Conservation (phyloP, 139 green algal species). For the Chlamydomonas sp. region DNA sequence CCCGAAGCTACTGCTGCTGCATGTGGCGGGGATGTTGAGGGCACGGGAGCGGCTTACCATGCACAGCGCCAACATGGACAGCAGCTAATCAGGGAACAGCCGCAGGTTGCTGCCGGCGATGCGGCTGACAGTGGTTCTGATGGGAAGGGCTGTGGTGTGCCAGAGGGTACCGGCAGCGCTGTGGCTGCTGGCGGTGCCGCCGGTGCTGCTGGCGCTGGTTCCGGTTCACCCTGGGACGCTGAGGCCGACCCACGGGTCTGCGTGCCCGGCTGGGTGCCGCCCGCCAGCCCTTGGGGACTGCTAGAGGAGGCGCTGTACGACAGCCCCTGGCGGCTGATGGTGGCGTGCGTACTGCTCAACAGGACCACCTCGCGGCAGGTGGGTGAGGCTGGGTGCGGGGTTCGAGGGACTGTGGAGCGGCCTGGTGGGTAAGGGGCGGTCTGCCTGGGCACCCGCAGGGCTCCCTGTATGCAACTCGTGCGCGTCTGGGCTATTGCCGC, state of each 20-base stretch:
- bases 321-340: constrained; percentile 93
- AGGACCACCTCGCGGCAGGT: constrained; percentile 83
- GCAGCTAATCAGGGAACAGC: no score
- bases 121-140: no score
- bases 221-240: background rate
- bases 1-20: no score
- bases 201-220: background rate
- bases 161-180: background rate
- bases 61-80: no score
- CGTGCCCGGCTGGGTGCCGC: constrained; percentile 68
- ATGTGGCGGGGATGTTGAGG: no score
- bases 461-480: no score
- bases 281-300: constrained; percentile 76
- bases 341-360: constrained; percentile 71
- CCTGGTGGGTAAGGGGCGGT: background rate
- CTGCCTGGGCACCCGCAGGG: no score
- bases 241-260: constrained; percentile 48
- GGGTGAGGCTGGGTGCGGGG: background rate
- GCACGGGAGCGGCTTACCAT: no score
- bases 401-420: background rate
- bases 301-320: constrained; percentile 85
- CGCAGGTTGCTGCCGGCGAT: no score
- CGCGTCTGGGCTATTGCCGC: no score
- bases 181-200: background rate
- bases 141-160: no score